Conservation (phyloP, 805 yeast genomes). For the Pichia paraexigua region DNA sequence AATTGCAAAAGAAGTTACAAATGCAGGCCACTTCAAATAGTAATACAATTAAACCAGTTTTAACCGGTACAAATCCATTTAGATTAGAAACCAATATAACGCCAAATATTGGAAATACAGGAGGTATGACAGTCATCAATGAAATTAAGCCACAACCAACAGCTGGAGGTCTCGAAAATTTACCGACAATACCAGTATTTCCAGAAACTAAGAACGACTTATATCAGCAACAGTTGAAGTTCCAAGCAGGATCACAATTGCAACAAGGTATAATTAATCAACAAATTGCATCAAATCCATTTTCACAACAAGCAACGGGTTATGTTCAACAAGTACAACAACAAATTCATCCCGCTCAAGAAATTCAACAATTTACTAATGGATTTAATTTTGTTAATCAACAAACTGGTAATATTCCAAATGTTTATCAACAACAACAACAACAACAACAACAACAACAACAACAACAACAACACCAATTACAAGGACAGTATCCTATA, state of each 20-base stretch:
- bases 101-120: conserved; percentile 13
- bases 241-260: conserved; percentile 4
- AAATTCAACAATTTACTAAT: neutral
- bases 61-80: conserved; percentile 59
- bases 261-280: conserved; percentile 8
- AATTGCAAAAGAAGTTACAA: conserved; percentile 6
- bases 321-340: conserved; percentile 6
- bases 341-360: neutral
- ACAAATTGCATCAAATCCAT: conserved; percentile 16
- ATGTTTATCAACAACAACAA: conserved; percentile 2
- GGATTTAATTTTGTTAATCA: conserved; percentile 1
- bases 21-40: neutral
- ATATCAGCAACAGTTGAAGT: conserved; percentile 17
- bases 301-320: conserved; percentile 11
- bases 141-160: conserved; percentile 45
- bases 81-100: conserved; percentile 20
- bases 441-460: conserved; percentile 7
- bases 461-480: conserved; percentile 8
- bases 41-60: conserved; percentile 7
- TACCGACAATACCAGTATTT: conserved; percentile 61
- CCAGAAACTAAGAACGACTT: conserved; percentile 43
- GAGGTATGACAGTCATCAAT: conserved; percentile 11
- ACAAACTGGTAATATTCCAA: neutral
- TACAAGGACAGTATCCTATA: neutral
- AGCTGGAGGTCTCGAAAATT: conserved; percentile 64